A percentile compares a stretch with the other conserved stretches of the same genome.
Evolutionary conservation across 192 early-diverging fungal species (phyloP).

Genomic region (Coemansia sp.): DNA sequence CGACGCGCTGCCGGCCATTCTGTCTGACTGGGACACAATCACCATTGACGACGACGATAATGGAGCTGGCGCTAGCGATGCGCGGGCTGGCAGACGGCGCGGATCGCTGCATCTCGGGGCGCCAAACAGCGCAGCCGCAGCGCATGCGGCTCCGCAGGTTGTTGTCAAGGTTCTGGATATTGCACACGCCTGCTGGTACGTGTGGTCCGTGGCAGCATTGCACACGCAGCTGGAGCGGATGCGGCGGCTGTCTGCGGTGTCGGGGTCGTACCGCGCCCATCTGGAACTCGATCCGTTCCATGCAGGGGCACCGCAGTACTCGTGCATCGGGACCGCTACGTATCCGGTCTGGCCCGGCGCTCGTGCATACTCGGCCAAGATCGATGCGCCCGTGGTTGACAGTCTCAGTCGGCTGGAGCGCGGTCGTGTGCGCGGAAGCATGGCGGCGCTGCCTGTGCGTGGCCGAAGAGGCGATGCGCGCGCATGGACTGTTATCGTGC

Average conservation of each 20-base stretch:
- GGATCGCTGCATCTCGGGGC: constrained; percentile 5
- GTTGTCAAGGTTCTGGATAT: constrained; percentile 58
- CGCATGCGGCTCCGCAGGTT: constrained; percentile 32
- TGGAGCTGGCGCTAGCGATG: not conserved
- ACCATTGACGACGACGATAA: constrained; percentile 4
- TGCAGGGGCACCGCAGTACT: constrained; percentile 30
- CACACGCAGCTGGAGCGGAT: constrained; percentile 64
- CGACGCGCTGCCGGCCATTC: constrained; percentile 43
- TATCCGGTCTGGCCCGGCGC: constrained; percentile 47
- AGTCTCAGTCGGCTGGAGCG: constrained; percentile 35
- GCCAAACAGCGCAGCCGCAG: constrained; percentile 20
- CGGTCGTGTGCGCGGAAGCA: constrained; percentile 23
- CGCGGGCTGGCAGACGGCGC: not conserved
- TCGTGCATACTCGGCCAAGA: constrained; percentile 38
- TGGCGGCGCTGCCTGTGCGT: constrained; percentile 40
- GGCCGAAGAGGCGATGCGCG: not conserved
- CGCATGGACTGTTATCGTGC: constrained; percentile 44
- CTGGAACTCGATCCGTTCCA: constrained; percentile 44
- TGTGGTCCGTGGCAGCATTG: constrained; percentile 68
- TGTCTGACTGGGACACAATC: constrained; percentile 44
- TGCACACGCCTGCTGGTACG: constrained; percentile 52
- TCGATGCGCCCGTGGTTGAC: constrained; percentile 47
- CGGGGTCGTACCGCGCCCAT: constrained; percentile 40
- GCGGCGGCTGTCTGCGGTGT: constrained; percentile 61
- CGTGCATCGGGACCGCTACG: constrained; percentile 41